phyloP scores from a whole-genome alignment of 176 grass and related monocot species.

The Hyparrhenia diplandra region DNA sequence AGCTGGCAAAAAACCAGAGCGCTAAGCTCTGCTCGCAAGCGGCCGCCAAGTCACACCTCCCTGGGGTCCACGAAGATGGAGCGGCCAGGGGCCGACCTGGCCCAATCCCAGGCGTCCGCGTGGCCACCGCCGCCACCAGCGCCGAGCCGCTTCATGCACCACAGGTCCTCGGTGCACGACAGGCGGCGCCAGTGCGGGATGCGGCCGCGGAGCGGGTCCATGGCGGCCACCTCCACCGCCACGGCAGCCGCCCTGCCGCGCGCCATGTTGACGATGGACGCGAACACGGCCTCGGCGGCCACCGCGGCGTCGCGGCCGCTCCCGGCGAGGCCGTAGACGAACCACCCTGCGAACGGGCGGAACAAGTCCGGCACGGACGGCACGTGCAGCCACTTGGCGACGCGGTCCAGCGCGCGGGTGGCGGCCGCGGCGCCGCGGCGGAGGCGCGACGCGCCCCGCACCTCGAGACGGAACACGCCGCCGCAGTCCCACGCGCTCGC shows the following conservation, averaged over 20 bases:
- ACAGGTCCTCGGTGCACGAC: slow-evolving; percentile 77
- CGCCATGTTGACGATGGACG: slow-evolving; percentile 62
- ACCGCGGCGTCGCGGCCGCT: slow-evolving; percentile 32
- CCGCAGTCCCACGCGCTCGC: slow-evolving; percentile 80
- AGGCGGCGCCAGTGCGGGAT: slow-evolving; percentile 79
- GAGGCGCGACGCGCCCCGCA: slow-evolving; percentile 56
- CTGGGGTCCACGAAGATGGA: slow-evolving; percentile 91
- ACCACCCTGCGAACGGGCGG: slow-evolving; percentile 62
- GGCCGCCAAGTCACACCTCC: slow-evolving; percentile 45
- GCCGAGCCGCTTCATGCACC: slow-evolving; percentile 79
- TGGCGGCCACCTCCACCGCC: slow-evolving; percentile 59
- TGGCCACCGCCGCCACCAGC: slow-evolving; percentile 32
- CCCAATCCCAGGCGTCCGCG: slow-evolving; percentile 63
- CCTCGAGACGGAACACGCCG: slow-evolving; percentile 76
- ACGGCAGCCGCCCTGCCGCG: slow-evolving; percentile 52
- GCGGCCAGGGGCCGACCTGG: slow-evolving; percentile 50
- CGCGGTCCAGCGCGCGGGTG: slow-evolving; percentile 54
- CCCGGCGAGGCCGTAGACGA: slow-evolving; percentile 82
- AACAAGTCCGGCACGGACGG: slow-evolving; percentile 83
- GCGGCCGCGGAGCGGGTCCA: slow-evolving; percentile 54
- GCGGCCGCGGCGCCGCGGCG: slow-evolving; percentile 45
- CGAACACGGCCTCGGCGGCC: slow-evolving; percentile 47
- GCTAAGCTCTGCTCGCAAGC: background rate
- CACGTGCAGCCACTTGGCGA: slow-evolving; percentile 62
- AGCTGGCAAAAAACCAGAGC: background rate